Evolutionary conservation across 164 flowering plant genomes (phyloP).

Genomic region (Tetracentron sinense): DNA sequence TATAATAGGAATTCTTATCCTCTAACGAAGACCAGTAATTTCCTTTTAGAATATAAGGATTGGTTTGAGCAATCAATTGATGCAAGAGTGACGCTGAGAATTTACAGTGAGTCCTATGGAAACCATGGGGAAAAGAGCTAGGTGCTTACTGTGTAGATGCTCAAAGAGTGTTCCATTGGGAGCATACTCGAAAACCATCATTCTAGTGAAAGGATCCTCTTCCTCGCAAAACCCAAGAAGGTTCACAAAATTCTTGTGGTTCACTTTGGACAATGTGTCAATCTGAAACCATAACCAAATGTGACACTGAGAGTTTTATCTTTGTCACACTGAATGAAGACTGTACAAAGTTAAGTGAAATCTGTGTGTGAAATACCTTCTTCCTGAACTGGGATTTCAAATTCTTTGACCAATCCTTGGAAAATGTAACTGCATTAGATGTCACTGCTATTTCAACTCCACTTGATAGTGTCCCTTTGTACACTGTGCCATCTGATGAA

Average conservation of each 20-base stretch:
- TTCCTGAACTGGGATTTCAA: conserved; percentile 60
- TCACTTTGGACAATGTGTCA: conserved; percentile 52
- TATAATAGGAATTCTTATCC: too few species aligned
- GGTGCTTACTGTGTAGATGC: conserved; percentile 66
- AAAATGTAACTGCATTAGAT: conserved; percentile 36
- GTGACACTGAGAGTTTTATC: conserved; percentile 4
- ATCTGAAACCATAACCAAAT: conserved; percentile 44
- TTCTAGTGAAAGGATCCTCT: conserved; percentile 62
- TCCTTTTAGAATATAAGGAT: too few species aligned
- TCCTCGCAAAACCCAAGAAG: conserved; percentile 72
- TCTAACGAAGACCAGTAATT: too few species aligned
- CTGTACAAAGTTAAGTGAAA: neutral
- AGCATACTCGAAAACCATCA: conserved; percentile 83
- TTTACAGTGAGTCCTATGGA: neutral
- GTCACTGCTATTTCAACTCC: conserved; percentile 85
- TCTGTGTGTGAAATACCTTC: conserved; percentile 42
- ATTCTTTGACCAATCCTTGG: conserved; percentile 57
- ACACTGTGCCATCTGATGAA: conserved; percentile 52
- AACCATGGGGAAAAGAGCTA: neutral
- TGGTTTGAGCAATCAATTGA: too few species aligned
- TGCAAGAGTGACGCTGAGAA: too few species aligned
- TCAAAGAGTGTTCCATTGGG: conserved; percentile 82
- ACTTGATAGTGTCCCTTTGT: conserved; percentile 79
- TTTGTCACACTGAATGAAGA: neutral
- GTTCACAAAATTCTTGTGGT: conserved; percentile 73